Base-by-base conservation (phyloP, 768 basidiomycete genomes). In the Mycena galopus region DNA sequence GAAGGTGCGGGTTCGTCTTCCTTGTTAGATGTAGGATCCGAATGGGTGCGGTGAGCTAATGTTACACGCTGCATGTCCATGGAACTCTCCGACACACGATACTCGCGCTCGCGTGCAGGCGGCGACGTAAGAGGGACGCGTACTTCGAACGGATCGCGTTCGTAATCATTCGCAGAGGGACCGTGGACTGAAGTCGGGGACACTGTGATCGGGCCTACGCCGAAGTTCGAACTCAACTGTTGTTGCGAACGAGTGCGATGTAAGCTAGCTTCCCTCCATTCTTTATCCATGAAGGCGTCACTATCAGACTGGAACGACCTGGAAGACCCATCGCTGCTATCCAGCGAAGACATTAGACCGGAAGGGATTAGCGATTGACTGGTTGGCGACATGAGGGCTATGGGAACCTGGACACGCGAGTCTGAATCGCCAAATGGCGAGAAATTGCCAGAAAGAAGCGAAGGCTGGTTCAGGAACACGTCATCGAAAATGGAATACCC, bases 361-460 rank as follows among this genome's bases (percentile, higher is more conserved):
- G 86, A 85, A 37, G 91, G 88, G 67, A 93, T 88, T 67, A 90
- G 81, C 12, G 87, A 86, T 59, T 87, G 81, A 29, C 88, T 86
- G 32, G 80, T 81, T 16, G 86, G 85, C 53, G 85, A 86, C 29
- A 80, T 74, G 65, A 80, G 77, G 30, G 77, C 75, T n/a, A 78
- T 44, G 44, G 61, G 78, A 2, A 79, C 51, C 67, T 67, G 59
- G 51, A 60, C 25, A 61, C 56, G 65, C 65, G 30, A 73, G 47
- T 86, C 85, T 50, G 79, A 66, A 69, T 90, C 90, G 57, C 79
- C 79, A 73, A 93, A 92, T 9, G 91, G 89, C 37, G 88, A 86
- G 78, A 92, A 91, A 3, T 81, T 82, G 29, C 78, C 78, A 30
- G 77, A 71, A 56, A 62, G 64, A 75, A 75, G 69, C 47, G 76